Base-by-base conservation (phyloP, 176 grass and related monocot genomes). In the Oropetium thomaeum region DNA sequence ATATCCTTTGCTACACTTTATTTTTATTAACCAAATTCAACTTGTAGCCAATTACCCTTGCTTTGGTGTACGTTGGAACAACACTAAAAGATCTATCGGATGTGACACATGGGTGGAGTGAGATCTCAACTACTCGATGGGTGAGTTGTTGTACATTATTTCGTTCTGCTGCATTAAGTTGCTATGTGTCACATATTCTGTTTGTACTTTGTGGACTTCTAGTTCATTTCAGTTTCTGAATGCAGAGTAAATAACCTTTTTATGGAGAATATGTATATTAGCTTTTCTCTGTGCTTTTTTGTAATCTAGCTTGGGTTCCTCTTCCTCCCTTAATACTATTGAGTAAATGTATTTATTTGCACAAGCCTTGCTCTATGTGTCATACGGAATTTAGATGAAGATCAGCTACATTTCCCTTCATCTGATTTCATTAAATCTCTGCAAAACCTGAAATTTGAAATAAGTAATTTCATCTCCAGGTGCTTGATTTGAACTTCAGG, bases 31-130 rank as follows among this genome's bases (percentile, higher is more conserved):
- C 60, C 58, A 55, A 65, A 30, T 70, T 60, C 70, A 16, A 71
- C 73, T 79, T 80, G 35, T 89, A 98, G 95, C 95, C 95, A 75
- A 98, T 98, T 58, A 98, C 95, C 42, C 70, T 98, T 15, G 91
- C 90, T 33, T 80, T 98, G 62, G 95, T 98, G 69, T 98, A 98
- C 83, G 86, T 98, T 65, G 95, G 95, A 62, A 98, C 95, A 63
- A 98, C 95, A 55, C 76, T 98, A 60, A 98, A 98, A 72, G 95
- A 98, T 92, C 95, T 98, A 72, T 88, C 95, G 51, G 95, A 98
- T 82, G 95, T 98, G 81, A 98, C 95, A 7, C 91, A 98, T 94
- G 89, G 91, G 69, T 98, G 95, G 95, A 87, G 91, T 16, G 89
- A 94, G 76, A 91, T 98, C 67, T 92, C 95, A 6, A 94, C 91